phyloP scores from a whole-genome alignment of 139 green algal species.

The Diplosphaera chodatii region DNA sequence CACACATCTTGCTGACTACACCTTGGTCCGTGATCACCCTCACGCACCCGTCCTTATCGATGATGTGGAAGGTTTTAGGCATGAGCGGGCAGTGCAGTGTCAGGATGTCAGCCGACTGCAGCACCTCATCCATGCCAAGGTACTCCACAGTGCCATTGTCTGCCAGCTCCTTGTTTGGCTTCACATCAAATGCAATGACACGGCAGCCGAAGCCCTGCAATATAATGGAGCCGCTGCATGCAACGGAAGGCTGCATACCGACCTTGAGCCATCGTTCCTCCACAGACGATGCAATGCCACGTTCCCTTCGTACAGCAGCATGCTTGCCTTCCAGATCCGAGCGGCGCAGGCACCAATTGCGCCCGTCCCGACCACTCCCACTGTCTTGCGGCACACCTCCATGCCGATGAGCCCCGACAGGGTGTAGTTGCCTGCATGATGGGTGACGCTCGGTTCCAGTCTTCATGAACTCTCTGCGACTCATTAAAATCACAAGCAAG shows the following conservation, averaged over 20 bases:
- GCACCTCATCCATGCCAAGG: constrained; percentile 41
- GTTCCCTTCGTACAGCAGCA: background rate
- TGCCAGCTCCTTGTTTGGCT: constrained; percentile 34
- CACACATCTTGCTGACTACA: no score
- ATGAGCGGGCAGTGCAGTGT: constrained; percentile 63
- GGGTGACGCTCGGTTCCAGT: no score
- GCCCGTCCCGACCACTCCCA: constrained; percentile 75
- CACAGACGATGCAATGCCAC: background rate
- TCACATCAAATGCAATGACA: constrained; percentile 59
- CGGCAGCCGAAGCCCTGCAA: constrained; percentile 50
- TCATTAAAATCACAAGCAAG: background rate
- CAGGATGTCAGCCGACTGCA: constrained; percentile 53
- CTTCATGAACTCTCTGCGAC: no score
- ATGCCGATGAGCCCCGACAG: constrained; percentile 68
- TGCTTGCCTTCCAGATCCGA: constrained; percentile 7
- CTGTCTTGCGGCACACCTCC: constrained; percentile 59
- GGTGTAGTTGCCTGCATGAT: constrained; percentile 54
- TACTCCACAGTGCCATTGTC: constrained; percentile 55
- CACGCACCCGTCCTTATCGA: constrained; percentile 46
- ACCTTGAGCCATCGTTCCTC: background rate
- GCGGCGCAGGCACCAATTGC: constrained; percentile 51
- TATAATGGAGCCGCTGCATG: no score
- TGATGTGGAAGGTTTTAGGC: constrained; percentile 60
- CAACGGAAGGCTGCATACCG: background rate
- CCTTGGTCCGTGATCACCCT: no score